Base-by-base conservation (phyloP, 2,329 filamentous ascomycete genomes). In the Cladosporium phlei region DNA sequence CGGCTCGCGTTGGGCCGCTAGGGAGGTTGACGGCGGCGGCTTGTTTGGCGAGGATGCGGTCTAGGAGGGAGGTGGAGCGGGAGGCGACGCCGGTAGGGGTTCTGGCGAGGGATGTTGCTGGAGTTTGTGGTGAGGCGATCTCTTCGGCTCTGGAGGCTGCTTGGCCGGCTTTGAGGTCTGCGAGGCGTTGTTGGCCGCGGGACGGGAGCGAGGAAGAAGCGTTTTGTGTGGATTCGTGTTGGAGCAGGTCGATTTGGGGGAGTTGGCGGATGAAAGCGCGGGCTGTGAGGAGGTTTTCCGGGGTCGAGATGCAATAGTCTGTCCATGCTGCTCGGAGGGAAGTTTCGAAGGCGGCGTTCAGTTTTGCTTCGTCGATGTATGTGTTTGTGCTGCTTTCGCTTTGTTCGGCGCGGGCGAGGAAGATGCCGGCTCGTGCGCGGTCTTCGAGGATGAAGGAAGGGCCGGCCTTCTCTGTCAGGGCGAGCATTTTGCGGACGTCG, bases 161-260 rank as follows among this genome's bases (percentile, higher is more conserved):
- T 44, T 53, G 55, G 50, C 73, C 79, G 38, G 75, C 73, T 64
- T 83, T 86, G 55, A 90, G 71, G 39, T 85, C 80, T 48, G 80
- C 74, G n/a, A 90, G 72, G 6, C 82, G 77, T 49, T 77, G 78
- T 54, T 86, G 82, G 22, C 85, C 85, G 59, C 82, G 86, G 38
- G 76, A 73, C 21, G 83, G 70, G 5, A 83, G 55, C 1, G 79
- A 76, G 10, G 79, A 76, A n/a, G n/a, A n/a, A 16, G 76, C 70
- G 46, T 77, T 78, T 29, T 49, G 48, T 21, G 67, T 62, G 0
- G 77, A 77, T 4, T 71, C 66, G 61, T 77, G 78, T 25, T 68
- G 64, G 7, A 69, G 69, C 54, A 85, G 71, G 3, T 73, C 59
- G 7, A 75, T 74, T 46, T 78, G 69, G 16, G 81, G 80, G 5